Base-by-base conservation (phyloP, 371 early-diverging fungal genomes). In the Rhizopus delemar region DNA sequence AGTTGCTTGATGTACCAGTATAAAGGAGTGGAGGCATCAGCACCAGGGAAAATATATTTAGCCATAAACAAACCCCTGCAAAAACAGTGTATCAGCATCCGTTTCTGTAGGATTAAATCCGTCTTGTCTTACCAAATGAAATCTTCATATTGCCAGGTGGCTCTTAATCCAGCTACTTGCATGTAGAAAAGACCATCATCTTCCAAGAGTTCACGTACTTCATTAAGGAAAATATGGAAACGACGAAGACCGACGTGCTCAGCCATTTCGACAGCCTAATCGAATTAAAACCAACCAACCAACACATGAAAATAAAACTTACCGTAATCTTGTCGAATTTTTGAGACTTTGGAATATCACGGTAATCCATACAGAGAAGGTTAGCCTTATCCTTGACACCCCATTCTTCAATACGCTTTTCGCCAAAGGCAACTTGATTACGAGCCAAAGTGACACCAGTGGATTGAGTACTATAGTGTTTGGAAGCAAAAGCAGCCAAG, bases 31-130 rank as follows among this genome's bases (percentile, higher is more conserved):
- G 95, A 95, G 33, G 97, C 97, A 78, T 97, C 98, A 62, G 97
- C 97, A 68, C 97, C 97, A 60, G 97, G 97, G 91, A 98, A 97
- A 60, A 98, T 88, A 74, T 97, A 96, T 81, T 90, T 95, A 71
- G 93, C 94, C 97, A 98, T 97, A 77, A 97, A 97, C 51, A 97
- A 86, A 54, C 97, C 98, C 78, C 78, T 77, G 43, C 49, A 36
- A 39, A 86, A 84, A 87, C 6, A 36, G 33, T 6, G 16, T n/a
- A 16, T 41, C 41, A 28, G 11, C 28, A 22, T 46, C 34, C n/a
- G 22, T 28, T 51, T 31, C 16, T 32, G 35, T 51, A 34, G 7
- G 7, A 9, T 22, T 5, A 15, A 32, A 36, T 16, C 13, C 38
- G 4, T 3, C 13, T 35, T 11, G 31, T 32, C 50, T 62, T 72